Conservation (phyloP, 1,284 basidiomycete species). For the Termitomyces sp. region DNA sequence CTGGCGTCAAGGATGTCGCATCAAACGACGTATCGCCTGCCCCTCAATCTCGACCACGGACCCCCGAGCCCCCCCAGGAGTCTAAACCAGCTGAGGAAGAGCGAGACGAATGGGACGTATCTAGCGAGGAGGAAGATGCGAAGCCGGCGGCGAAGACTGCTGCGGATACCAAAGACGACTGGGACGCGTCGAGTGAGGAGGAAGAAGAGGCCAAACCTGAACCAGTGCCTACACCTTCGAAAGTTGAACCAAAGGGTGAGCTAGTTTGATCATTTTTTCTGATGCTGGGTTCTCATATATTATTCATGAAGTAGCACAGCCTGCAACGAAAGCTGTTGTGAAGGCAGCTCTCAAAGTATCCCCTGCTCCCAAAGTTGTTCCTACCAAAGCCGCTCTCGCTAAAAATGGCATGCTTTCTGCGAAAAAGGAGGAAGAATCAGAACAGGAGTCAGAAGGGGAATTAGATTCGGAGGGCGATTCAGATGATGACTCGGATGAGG, state of each 20-base stretch:
- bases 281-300: not conserved
- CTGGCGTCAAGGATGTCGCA: conserved; percentile 37
- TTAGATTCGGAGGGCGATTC: conserved; percentile 9
- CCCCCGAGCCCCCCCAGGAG: conserved; percentile 36
- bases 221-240: conserved; percentile 15
- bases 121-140: conserved; percentile 61
- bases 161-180: conserved; percentile 56
- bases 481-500: conserved; percentile 29
- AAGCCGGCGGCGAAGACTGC: conserved; percentile 19
- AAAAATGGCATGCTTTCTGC: conserved; percentile 19
- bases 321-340: conserved; percentile 14
- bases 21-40: conserved; percentile 47
- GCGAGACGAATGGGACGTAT: conserved; percentile 61
- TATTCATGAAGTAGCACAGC: not conserved
- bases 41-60: conserved; percentile 47
- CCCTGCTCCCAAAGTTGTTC: no score
- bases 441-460: conserved; percentile 24
- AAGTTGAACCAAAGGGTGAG: conserved; percentile 9
- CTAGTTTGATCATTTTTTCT: not conserved
- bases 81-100: conserved; percentile 30
- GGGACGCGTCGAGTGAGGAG: conserved; percentile 82
- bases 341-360: conserved; percentile 16
- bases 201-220: conserved; percentile 26
- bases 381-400: conserved; percentile 23
- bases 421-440: conserved; percentile 17